Percentiles rank a stretch among this genome's conserved stretches.
Conservation (phyloP, 2,329 filamentous ascomycete genomes). For the Microdochium nivale region DNA sequence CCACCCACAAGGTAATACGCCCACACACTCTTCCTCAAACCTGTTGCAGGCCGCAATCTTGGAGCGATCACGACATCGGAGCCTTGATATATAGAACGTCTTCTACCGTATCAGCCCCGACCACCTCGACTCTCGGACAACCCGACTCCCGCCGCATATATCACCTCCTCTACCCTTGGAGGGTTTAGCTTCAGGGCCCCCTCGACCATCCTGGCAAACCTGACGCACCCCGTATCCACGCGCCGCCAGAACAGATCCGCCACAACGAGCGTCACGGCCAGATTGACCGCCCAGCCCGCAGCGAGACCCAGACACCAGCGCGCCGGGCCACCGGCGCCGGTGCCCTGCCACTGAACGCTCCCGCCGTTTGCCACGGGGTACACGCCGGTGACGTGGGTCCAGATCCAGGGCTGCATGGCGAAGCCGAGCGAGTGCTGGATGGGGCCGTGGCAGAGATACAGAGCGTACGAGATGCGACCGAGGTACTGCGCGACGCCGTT, state of each 20-base stretch:
- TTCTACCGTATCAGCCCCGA: too few relatives aligned
- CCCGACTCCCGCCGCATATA: too few relatives aligned
- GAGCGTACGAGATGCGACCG: slow-evolving; percentile 49
- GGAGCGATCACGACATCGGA: too few relatives aligned
- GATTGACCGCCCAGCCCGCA: slow-evolving; percentile 35
- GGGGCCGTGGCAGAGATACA: slow-evolving; percentile 54
- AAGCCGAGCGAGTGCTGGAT: slow-evolving; percentile 45
- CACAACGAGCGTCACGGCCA: slow-evolving; percentile 43
- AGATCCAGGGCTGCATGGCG: slow-evolving; percentile 38
- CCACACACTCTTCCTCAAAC: too few relatives aligned
- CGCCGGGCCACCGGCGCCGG: slow-evolving; percentile 13
- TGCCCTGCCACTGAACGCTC: too few relatives aligned
- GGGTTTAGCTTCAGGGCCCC: slow-evolving; percentile 2
- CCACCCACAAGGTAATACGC: too few relatives aligned
- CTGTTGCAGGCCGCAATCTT: too few relatives aligned
- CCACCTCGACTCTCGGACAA: too few relatives aligned
- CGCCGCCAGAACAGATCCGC: slow-evolving; percentile 48
- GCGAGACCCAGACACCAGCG: slow-evolving; percentile 34
- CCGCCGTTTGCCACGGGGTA: slow-evolving; percentile 27
- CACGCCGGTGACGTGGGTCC: slow-evolving; percentile 17
- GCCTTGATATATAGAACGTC: too few relatives aligned
- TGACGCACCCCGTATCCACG: slow-evolving; percentile 46
- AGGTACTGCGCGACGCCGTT: slow-evolving; percentile 43
- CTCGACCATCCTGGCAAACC: slow-evolving; percentile 48
- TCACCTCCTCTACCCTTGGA: too few relatives aligned